Evolutionary conservation across 106 monocot genomes (phyloP), one percentile per base, ranked within the genome.

Genomic region (Acanthochlamys bracteata): DNA sequence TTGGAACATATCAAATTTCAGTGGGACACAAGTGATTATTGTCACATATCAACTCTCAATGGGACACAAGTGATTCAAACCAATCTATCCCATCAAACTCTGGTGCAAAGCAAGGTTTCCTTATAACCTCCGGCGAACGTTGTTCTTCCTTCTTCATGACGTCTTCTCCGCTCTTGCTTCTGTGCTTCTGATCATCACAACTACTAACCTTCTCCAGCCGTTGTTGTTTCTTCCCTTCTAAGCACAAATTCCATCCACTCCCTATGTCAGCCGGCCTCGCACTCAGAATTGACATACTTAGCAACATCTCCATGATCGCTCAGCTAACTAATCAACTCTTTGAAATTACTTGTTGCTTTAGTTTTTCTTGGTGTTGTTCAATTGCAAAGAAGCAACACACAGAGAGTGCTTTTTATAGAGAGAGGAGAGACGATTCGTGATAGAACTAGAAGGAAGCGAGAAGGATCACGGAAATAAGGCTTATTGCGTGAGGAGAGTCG

Each of bases 1-100:
- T 33, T 33, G 4, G 4, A 33, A 33, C 33, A 33, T 1, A 33
- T 33, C 33, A 6, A 33, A 6, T 33, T 33, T 33, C 33, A 61
- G 15, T n/a, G 61, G 10, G 22, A 55, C 55, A 61, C 40, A 16
- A 59, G 0, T 19, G 61, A 40, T 41, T 61, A n/a, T n/a, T n/a
- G n/a, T n/a, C n/a, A n/a, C n/a, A n/a, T n/a, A n/a, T n/a, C n/a
- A n/a, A n/a, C n/a, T n/a, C n/a, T 43, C 43, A 61, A 39, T n/a
- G 61, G 10, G 22, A 55, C 55, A 61, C 40, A 16, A 59, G 0
- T 19, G 61, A 40, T 41, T 61, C 61, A 61, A 61, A 61, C 40
- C 61, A 61, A 41, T 61, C 40, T 33, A 39, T 15, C 39, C 61
- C 61, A 61, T 61, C 61, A 39, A 61, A 61, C 61, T 61, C 39